These are phyloP conservation scores for Blastobotrys muscicola DNA, from an alignment of 805 yeast species.

Conservation along the genomic window DNA sequence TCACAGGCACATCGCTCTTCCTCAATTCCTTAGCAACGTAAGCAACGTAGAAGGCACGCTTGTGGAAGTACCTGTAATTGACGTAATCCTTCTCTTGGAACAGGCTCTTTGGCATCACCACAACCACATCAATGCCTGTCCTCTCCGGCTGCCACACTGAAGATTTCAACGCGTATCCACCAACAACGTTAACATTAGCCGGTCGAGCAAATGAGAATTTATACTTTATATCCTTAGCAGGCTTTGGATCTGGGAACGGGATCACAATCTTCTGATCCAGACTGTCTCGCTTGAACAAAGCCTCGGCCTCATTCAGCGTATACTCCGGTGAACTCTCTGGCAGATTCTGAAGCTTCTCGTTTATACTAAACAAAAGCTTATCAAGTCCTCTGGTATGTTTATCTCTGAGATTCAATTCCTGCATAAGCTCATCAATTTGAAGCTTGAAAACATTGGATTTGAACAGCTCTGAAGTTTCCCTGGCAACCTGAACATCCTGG, in stretches of 20 bases:
- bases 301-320: constrained; percentile 50
- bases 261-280: constrained; percentile 41
- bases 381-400: constrained; percentile 57
- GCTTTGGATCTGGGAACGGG: constrained; percentile 90
- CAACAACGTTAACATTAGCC: constrained; percentile 65
- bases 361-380: constrained; percentile 62
- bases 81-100: constrained; percentile 84
- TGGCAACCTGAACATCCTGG: constrained; percentile 81
- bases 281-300: constrained; percentile 34
- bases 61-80: constrained; percentile 83
- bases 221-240: constrained; percentile 53
- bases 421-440: constrained; percentile 84
- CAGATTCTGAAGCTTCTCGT: constrained; percentile 55
- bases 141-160: constrained; percentile 60
- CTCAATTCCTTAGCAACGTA: constrained; percentile 60
- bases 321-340: constrained; percentile 44
- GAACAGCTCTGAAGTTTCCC: constrained; percentile 90
- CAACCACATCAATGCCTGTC: constrained; percentile 63
- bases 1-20: constrained; percentile 2
- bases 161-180: constrained; percentile 82
- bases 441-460: constrained; percentile 91
- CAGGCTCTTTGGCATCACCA: constrained; percentile 68
- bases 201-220: constrained; percentile 65
- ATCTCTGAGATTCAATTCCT: constrained; percentile 70
- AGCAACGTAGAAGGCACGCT: constrained; percentile 80